Evolutionary conservation across 1,139 yeast genomes (phyloP).

Genomic region (Oligophagozyma castellii): DNA sequence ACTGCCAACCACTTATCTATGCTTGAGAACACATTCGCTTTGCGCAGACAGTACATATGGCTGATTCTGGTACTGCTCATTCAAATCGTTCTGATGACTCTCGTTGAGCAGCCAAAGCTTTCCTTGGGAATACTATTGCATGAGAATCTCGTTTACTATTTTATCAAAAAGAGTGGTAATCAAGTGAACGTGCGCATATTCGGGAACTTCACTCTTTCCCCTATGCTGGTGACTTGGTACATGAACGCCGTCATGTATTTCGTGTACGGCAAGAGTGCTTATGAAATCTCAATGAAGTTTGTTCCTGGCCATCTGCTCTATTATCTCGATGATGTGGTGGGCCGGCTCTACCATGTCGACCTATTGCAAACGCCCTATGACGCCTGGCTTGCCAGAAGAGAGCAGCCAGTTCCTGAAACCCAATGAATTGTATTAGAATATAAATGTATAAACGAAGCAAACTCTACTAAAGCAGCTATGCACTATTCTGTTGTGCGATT

Average conservation of each 20-base stretch:
- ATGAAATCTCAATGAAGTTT: conserved; percentile 15
- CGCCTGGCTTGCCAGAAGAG: conserved; percentile 8
- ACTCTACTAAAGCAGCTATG: too few species aligned
- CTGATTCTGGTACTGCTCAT: conserved; percentile 9
- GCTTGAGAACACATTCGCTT: conserved; percentile 16
- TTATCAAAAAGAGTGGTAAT: conserved; percentile 13
- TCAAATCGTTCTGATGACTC: conserved; percentile 12
- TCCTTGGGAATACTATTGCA: conserved; percentile 17
- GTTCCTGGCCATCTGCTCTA: conserved; percentile 21
- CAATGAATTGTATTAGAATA: neutral
- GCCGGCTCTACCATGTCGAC: conserved; percentile 16
- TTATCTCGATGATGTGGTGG: conserved; percentile 17
- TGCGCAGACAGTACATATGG: conserved; percentile 18
- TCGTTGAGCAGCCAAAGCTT: conserved; percentile 15
- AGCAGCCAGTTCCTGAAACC: conserved; percentile 1
- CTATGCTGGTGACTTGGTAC: conserved; percentile 13
- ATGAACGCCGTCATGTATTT: conserved; percentile 12
- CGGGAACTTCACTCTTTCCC: conserved; percentile 13
- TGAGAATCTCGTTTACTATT: conserved; percentile 19
- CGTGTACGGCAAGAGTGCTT: conserved; percentile 8
- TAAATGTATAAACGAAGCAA: too few species aligned
- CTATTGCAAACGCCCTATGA: conserved; percentile 19
- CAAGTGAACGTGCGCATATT: conserved; percentile 10
- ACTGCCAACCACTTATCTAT: conserved; percentile 14
- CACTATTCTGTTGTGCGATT: too few species aligned